Base-by-base conservation (phyloP, 164 flowering plant genomes). In the Annona cherimola region DNA sequence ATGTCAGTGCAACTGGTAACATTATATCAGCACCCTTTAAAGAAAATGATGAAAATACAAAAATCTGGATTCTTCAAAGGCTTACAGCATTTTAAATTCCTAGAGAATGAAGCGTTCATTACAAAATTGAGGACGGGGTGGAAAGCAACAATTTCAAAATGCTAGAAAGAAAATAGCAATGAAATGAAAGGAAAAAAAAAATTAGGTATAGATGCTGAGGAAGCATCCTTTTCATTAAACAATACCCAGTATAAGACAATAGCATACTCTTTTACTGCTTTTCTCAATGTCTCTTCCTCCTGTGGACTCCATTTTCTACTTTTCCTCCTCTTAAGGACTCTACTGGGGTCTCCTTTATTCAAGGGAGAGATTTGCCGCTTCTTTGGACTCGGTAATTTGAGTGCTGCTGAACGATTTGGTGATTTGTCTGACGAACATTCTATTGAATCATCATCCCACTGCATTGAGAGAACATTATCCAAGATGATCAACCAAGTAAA, bases 261-360 rank as follows among this genome's bases (percentile, higher is more conserved):
- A 9, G 45, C 86, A 67, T 84, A 91, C 94, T 80, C 82, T 66
- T 82, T 41, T 16, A 90, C 94, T 12, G 83, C 94, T 43, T 73
- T 70, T 73, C 89, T 81, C 76, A 92, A 68, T 1, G 91, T 81
- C 72, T 92, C 93, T 81, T 92, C 96, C 75, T 92, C 98, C 63
- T 69, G 6, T 39, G 75, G 16, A 63, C 84, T 92, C 98, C 98
- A 92, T 67, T 11, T 80, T 77, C 67, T 89, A 11, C 1, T 50
- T 60, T 45, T 73, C 79, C 94, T 86, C 77, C 89, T 87, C 55
- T 73, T 79, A 45, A 59, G 59, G 66, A 82, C 8, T 63, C 75
- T 83, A 35, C 61, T 39, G 1, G 0, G 0, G 40, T 79, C 82
- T 60, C 76, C 61, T 66, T 69, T 78, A 70, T 76, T 80, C 76